These are phyloP conservation scores for Mycena pura DNA, from an alignment of 768 basidiomycete species.

Conservation along the genomic window DNA sequence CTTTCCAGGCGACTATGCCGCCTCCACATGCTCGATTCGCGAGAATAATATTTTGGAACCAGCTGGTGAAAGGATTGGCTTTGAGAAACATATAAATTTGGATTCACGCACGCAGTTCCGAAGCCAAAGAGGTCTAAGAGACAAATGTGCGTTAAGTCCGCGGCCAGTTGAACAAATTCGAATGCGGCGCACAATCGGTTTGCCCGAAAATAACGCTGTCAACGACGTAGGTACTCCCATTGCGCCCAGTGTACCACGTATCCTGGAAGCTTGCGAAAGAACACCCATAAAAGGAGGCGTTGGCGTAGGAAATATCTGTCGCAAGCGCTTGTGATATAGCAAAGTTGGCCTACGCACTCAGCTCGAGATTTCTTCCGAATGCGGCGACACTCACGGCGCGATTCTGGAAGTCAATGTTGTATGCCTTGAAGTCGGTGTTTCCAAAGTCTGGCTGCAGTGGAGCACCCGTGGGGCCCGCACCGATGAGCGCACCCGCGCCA, in stretches of 20 bases:
- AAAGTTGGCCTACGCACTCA: conserved; percentile 52
- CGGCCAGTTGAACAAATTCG: background rate
- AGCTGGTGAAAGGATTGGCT: conserved; percentile 41
- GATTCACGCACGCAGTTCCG: conserved; percentile 59
- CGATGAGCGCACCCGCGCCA: conserved; percentile 62
- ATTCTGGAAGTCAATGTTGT: conserved; percentile 74
- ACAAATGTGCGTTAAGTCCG: background rate
- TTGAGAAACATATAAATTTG: background rate
- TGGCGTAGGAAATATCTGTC: conserved; percentile 67
- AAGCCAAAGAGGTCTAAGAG: conserved; percentile 62
- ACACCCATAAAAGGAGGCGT: conserved; percentile 72
- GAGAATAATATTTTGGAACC: conserved; percentile 64
- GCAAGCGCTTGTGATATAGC: conserved; percentile 68
- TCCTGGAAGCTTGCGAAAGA: conserved; percentile 68
- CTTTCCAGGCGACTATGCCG: conserved; percentile 70
- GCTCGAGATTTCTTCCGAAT: background rate
- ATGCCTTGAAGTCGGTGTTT: conserved; percentile 63
- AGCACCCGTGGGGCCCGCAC: conserved; percentile 64
- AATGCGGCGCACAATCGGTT: conserved; percentile 60
- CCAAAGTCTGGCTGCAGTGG: conserved; percentile 59
- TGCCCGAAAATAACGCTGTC: conserved; percentile 69
- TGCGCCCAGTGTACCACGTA: conserved; percentile 69
- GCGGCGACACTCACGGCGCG: conserved; percentile 54
- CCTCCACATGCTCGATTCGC: conserved; percentile 72
- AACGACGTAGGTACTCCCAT: conserved; percentile 62